A percentile compares a stretch with the other conserved stretches of the same genome.
phyloP scores from a whole-genome alignment of 345 rosid species.

The Aurinia saxatilis region DNA sequence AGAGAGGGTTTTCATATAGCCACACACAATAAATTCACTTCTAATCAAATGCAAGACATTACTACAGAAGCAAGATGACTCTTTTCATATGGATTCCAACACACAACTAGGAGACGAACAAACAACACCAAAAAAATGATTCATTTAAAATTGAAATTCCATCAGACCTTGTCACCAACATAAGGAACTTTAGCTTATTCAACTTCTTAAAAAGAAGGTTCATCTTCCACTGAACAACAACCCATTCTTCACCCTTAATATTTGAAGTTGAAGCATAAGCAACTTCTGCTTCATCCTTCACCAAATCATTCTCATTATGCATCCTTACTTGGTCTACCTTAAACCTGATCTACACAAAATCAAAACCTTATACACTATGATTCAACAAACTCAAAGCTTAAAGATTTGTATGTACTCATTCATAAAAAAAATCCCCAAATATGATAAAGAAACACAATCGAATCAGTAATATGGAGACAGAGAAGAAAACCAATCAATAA shows the following conservation, averaged over 20 bases:
- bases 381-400: too few species aligned
- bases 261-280: too few species aligned
- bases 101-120: background rate
- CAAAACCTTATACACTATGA: background rate
- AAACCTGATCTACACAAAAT: background rate
- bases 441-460: too few species aligned
- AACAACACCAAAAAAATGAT: too few species aligned
- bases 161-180: constrained; percentile 75
- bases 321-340: constrained; percentile 28
- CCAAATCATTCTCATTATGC: constrained; percentile 42
- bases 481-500: too few species aligned
- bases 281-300: constrained; percentile 35
- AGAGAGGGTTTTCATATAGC: background rate
- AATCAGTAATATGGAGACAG: too few species aligned
- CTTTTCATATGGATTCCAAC: background rate
- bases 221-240: constrained; percentile 41
- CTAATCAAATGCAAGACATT: background rate
- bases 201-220: constrained; percentile 44
- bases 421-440: too few species aligned
- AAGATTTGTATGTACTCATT: too few species aligned
- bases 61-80: background rate
- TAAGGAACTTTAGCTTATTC: constrained; percentile 63
- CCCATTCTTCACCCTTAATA: constrained; percentile 39
- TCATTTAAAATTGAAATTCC: background rate
- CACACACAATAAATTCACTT: background rate